These are phyloP conservation scores for Ophiostoma perfectum DNA, from an alignment of 2,329 filamentous ascomycete species.

Conservation along the genomic window DNA sequence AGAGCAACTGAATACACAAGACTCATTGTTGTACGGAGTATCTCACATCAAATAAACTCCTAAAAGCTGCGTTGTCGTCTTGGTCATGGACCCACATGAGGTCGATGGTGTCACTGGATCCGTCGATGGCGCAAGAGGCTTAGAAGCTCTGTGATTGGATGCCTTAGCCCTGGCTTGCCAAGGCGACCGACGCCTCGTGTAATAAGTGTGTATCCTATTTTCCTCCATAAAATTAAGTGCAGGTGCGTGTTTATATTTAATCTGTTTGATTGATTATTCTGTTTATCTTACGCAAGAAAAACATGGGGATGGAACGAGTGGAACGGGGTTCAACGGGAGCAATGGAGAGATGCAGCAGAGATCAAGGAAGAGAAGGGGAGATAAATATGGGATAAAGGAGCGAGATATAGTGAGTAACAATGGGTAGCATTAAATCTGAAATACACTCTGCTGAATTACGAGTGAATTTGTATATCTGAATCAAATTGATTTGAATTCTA, in stretches of 20 bases:
- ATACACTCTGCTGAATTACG: too few species aligned
- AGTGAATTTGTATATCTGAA: too few species aligned
- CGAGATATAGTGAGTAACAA: too few species aligned
- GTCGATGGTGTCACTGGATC: slow-evolving; percentile 27
- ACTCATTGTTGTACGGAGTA: neutral
- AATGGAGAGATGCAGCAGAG: too few species aligned
- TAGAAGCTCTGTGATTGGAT: slow-evolving; percentile 22
- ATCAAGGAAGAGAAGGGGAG: neutral
- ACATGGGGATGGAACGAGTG: neutral
- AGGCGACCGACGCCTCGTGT: neutral
- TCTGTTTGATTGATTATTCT: too few species aligned
- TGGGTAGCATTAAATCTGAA: too few species aligned
- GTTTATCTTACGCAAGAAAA: neutral
- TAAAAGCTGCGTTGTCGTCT: slow-evolving; percentile 1
- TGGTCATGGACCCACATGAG: slow-evolving; percentile 14
- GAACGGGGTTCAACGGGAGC: neutral
- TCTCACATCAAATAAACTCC: neutral
- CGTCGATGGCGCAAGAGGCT: slow-evolving; percentile 25
- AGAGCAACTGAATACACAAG: neutral
- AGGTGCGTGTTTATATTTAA: too few species aligned
- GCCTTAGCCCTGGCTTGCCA: slow-evolving; percentile 19
- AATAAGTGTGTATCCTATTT: too few species aligned
- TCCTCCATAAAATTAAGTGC: too few species aligned
- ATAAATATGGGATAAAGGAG: too few species aligned
- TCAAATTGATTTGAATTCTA: too few species aligned